Evolutionary conservation across 1,139 yeast species (phyloP).

Genomic region (Scheffersomyces segobiensis): DNA sequence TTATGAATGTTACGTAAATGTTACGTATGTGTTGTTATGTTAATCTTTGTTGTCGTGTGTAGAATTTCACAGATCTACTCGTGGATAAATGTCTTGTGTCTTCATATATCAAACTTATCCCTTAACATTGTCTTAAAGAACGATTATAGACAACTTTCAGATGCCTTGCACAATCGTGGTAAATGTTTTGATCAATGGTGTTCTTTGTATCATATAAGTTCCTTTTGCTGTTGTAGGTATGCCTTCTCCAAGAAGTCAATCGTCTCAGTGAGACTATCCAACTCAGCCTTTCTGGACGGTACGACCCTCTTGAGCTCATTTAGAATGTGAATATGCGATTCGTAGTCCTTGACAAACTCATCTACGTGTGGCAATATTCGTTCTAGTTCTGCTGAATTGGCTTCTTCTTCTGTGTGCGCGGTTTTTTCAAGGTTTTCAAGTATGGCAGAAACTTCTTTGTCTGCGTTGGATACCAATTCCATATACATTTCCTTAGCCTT

Average conservation of each 20-base stretch:
- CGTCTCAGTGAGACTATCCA: conserved; percentile 32
- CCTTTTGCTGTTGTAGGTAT: conserved; percentile 4
- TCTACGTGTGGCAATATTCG: conserved; percentile 15
- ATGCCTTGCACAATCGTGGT: neutral
- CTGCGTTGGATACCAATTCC: conserved; percentile 29
- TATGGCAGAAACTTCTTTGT: conserved; percentile 30
- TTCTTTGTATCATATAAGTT: neutral
- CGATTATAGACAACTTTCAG: neutral
- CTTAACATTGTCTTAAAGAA: neutral
- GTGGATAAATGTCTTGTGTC: neutral
- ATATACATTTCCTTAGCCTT: conserved; percentile 29
- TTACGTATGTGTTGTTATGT: too few species aligned
- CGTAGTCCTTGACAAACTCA: conserved; percentile 27
- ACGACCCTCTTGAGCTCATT: conserved; percentile 27
- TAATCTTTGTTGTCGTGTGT: neutral
- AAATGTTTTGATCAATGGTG: neutral
- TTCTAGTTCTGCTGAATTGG: conserved; percentile 8
- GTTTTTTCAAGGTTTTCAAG: conserved; percentile 19
- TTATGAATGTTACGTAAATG: neutral
- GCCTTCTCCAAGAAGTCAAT: conserved; percentile 30
- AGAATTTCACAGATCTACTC: neutral
- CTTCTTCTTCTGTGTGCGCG: conserved; percentile 7
- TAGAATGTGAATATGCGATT: conserved; percentile 23
- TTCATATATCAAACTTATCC: neutral
- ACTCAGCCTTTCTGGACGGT: conserved; percentile 34